Evolutionary conservation across 208 protist genomes (phyloP), one percentile per base, ranked within the genome.

Genomic region (Trypanosoma cruzi): DNA sequence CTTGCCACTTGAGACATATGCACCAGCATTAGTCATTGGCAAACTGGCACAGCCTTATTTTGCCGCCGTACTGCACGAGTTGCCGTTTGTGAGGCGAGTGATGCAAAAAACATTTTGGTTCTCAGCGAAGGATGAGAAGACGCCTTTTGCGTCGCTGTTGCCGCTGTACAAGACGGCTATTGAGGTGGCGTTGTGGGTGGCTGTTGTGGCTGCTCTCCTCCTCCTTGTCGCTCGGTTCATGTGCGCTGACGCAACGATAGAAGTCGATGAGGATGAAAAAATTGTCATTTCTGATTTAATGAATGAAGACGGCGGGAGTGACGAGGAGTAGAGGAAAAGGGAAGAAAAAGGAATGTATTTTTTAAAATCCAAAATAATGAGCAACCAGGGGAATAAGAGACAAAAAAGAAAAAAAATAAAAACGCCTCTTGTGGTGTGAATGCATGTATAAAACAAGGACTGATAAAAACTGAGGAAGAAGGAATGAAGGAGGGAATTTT

Each of bases 41-140:
- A 73, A 80, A 57, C 63, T 94, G 22, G 32, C 81, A 48, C 77
- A 79, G 42, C 85, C 85, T 24, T 94, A 91, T 64, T 56, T 82
- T 28, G 68, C 73, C 8, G 81, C 87, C 14, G 73, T 75, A 20
- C 56, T 89, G 34, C 68, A 62, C 16, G 58, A 68, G 26, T 73
- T 75, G 48, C 85, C 78, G 54, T 44, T 11, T 53, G 29, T 90
- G 3, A 40, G 55, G 22, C 64, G 64, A 0, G 42, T 46, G 40
- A 18, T 59, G 20, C 67, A 55, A 20, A 22, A 0, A 6, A 16
- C 49, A 18, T 31, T 31, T 0, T 22, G 31, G 52, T 60, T 24
- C 22, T 13, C 20, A 7, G 26, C 13, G 14, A 11, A 14, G 37
- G 55, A 63, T 34, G 65, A 37, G 77, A 68, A 42, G 18, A 44